phyloP scores from a whole-genome alignment of 2,329 filamentous ascomycete genomes.

The Emmonsia crescens region DNA sequence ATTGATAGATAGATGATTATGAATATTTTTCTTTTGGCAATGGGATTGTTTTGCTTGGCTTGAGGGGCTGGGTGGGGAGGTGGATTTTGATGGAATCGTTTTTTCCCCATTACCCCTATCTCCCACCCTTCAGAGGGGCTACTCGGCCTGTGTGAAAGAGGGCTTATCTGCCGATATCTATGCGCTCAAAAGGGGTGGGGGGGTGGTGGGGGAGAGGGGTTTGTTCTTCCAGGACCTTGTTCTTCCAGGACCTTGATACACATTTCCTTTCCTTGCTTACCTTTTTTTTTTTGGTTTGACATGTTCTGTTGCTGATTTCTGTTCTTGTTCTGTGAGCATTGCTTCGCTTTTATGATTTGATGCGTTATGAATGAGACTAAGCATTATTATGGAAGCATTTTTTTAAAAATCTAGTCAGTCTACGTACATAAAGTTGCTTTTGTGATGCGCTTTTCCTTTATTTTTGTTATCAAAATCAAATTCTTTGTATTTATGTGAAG shows the following conservation, averaged over 20 bases:
- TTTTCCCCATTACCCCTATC: too few species aligned
- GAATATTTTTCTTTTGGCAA: neutral
- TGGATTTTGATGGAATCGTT: too few species aligned
- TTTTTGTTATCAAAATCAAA: neutral
- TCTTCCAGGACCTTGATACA: neutral
- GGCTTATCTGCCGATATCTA: neutral
- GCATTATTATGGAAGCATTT: neutral
- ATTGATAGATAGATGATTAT: neutral
- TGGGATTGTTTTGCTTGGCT: too few species aligned
- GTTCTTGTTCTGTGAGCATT: neutral
- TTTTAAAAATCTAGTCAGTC: too few species aligned
- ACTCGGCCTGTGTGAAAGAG: too few species aligned
- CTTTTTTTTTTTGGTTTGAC: neutral
- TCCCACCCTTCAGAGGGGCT: too few species aligned
- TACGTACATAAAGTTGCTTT: too few species aligned
- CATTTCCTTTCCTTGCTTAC: neutral
- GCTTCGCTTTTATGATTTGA: neutral
- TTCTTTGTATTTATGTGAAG: neutral
- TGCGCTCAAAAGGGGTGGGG: neutral
- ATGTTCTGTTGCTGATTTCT: neutral
- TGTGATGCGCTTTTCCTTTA: too few species aligned
- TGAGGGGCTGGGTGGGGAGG: too few species aligned
- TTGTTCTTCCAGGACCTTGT: too few species aligned
- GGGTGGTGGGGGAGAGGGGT: neutral
- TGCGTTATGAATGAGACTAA: neutral